phyloP scores from a whole-genome alignment of 129 eudicot genomes.

The Tanacetum coccineum region DNA sequence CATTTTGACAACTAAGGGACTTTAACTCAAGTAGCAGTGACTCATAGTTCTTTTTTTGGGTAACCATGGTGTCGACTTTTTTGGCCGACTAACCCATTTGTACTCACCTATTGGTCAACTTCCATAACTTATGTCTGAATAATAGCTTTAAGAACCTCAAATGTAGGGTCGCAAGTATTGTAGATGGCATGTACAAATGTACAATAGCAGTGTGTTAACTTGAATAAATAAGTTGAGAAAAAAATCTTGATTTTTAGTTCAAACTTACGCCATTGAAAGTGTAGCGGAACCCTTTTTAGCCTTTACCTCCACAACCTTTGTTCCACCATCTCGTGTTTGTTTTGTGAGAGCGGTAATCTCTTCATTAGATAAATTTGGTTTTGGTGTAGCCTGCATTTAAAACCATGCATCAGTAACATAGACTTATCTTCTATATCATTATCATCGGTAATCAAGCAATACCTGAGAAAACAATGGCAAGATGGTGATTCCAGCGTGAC shows the following conservation, averaged over 20 bases:
- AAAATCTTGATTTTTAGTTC: neutral
- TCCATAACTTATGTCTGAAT: too few relatives aligned
- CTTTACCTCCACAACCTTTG: slow-evolving; percentile 94
- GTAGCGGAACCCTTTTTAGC: slow-evolving; percentile 99
- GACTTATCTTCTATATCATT: neutral
- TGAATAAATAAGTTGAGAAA: too few relatives aligned
- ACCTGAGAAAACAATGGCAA: slow-evolving; percentile 94
- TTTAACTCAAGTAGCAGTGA: neutral
- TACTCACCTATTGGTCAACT: too few relatives aligned
- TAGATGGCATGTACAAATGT: too few relatives aligned
- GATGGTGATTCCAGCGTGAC: slow-evolving; percentile 94
- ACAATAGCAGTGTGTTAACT: too few relatives aligned
- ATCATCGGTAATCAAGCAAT: slow-evolving; percentile 15
- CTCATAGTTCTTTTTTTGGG: neutral
- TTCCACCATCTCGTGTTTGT: slow-evolving; percentile 95
- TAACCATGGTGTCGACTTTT: too few relatives aligned
- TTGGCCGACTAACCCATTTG: too few relatives aligned
- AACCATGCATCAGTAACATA: slow-evolving; percentile 14
- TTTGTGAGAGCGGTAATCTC: slow-evolving; percentile 67
- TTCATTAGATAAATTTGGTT: slow-evolving; percentile 61
- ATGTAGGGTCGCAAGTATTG: too few relatives aligned
- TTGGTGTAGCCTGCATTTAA: slow-evolving; percentile 63
- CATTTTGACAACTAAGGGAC: neutral
- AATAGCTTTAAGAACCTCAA: too few relatives aligned
- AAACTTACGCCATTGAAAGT: slow-evolving; percentile 95